Evolutionary conservation across 2,329 filamentous ascomycete species (phyloP), one percentile per base, ranked within the genome.

Genomic region (Fusarium sacchari): DNA sequence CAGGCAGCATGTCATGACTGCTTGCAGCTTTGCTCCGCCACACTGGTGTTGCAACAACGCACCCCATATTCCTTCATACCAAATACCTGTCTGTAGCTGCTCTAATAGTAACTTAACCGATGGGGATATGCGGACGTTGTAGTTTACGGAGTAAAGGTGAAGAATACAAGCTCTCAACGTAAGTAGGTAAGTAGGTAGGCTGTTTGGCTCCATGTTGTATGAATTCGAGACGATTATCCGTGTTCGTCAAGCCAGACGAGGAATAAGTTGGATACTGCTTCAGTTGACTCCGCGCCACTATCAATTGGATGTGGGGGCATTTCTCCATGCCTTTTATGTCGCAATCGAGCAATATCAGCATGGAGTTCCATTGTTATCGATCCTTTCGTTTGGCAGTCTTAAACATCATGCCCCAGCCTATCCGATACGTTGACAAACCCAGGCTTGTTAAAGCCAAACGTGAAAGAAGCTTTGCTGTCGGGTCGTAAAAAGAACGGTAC

Each of bases 1-100:
- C 64, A 42, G 44, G 40, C 59, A 60, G 58, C 26, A 60, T 30
- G 68, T 68, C 55, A 71, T 64, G 67, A 64, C 56, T 64, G 43
- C 52, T 55, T 68, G 50, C 36, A 58, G 53, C 47, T 60, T 32
- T 61, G 24, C 63, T 73, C 20, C 59, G 67, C 71, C 71, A 71
- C 67, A 46, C 20, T 55, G 28, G 42, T 55, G 53, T 59, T 64
- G 39, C 43, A 64, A 58, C 30, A 64, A 28, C 24, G 9, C 52
- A 46, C 50, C 42, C 57, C 43, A 47, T 64, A 44, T 60, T 44
- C 42, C 56, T 64, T 59, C 63, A 36, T 59, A 22, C 20, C 40
- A 49, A 34, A 22, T 50, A 36, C 24, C 32, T 20, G 18, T 36
- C 32, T 20, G 18, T 36, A n/a, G 55, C 52, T 72, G 59, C 57